Evolutionary conservation across 306 rosid genomes (phyloP).

Genomic region (Malus orientalis): DNA sequence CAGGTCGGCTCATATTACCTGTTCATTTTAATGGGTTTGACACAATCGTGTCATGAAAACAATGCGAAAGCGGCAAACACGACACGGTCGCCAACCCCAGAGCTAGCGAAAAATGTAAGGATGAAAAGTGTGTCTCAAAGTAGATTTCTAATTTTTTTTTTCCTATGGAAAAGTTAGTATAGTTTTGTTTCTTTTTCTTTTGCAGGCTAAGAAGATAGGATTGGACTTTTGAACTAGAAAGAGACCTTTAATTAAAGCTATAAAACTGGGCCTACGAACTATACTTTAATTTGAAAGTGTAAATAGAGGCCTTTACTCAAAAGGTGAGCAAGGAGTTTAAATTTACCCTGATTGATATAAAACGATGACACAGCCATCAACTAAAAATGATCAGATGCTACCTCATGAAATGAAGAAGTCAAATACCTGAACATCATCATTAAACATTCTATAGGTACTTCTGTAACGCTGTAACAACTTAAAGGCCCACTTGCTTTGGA

Average conservation of each 20-base stretch:
- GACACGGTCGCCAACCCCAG: background rate
- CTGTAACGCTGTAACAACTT: conserved; percentile 93
- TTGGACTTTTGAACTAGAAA: background rate
- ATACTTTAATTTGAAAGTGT: background rate
- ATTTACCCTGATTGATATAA: background rate
- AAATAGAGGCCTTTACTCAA: background rate
- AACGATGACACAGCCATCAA: background rate
- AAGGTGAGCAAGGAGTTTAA: background rate
- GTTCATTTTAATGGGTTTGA: no score
- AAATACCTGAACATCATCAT: conserved; percentile 95
- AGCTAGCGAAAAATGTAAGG: background rate
- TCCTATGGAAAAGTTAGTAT: background rate
- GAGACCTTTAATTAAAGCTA: background rate
- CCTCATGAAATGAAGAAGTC: background rate
- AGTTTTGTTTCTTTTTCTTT: background rate
- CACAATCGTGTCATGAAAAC: no score
- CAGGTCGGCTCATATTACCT: no score
- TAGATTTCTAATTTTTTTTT: background rate
- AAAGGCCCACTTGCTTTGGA: conserved; percentile 99
- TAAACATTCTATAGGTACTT: conserved; percentile 87
- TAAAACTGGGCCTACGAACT: background rate
- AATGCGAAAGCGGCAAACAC: no score
- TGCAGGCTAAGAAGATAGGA: background rate
- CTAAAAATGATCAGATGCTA: background rate
- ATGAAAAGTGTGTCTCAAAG: background rate